These are phyloP conservation scores for Floccularia luteovirens DNA, from an alignment of 768 basidiomycete genomes.

Conservation along the genomic window DNA sequence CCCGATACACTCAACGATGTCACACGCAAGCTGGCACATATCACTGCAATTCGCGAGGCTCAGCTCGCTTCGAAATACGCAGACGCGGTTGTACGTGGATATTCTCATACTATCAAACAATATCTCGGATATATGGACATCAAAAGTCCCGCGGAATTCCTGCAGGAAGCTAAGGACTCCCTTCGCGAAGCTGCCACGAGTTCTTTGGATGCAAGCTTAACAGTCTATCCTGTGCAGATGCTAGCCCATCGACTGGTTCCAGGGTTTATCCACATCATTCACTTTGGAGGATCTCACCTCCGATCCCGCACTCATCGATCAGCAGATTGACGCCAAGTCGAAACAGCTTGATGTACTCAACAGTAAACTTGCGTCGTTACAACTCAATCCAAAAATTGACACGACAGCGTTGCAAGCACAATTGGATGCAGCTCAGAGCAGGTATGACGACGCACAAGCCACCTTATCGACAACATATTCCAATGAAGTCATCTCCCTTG, in stretches of 20 bases:
- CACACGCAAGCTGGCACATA: constrained; percentile 16
- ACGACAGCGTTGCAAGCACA: constrained; percentile 9
- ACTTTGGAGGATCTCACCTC: constrained; percentile 18
- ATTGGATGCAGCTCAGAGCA: constrained; percentile 11
- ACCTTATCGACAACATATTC: constrained; percentile 11
- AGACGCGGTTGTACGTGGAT: constrained; percentile 20
- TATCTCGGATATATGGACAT: constrained; percentile 19
- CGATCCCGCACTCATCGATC: constrained; percentile 13
- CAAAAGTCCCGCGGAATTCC: constrained; percentile 12
- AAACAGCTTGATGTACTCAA: constrained; percentile 16
- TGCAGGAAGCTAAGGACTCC: constrained; percentile 18
- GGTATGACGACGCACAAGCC: constrained; percentile 11
- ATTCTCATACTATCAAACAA: constrained; percentile 16
- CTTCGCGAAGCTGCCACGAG: constrained; percentile 17
- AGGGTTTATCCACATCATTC: constrained; percentile 17
- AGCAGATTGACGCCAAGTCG: constrained; percentile 15
- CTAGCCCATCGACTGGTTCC: constrained; percentile 19
- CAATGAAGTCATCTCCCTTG: constrained; percentile 14
- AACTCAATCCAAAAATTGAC: constrained; percentile 9
- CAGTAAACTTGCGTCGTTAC: constrained; percentile 10
- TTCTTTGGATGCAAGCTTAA: constrained; percentile 16
- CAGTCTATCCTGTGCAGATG: constrained; percentile 18
- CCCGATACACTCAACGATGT: constrained; percentile 11
- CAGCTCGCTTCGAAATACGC: constrained; percentile 18
- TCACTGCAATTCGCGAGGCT: constrained; percentile 14